A percentile compares a stretch with the other conserved stretches of the same genome.
Conservation (phyloP, 305 asterid genomes). For the Nicotiana rustica region DNA sequence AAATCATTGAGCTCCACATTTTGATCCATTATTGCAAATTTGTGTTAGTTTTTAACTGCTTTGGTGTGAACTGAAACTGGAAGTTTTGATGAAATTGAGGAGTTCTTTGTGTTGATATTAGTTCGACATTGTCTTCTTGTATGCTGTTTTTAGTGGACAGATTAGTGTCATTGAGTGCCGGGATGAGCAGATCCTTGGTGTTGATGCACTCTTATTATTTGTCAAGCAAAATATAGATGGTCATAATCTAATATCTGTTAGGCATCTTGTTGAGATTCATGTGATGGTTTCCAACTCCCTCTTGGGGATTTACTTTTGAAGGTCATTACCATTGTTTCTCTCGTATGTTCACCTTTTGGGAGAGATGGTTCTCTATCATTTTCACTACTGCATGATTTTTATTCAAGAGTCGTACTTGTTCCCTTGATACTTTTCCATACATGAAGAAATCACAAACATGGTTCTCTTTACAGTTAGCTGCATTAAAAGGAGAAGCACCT, state of each 20-base stretch:
- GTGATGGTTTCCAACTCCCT: conserved; percentile 6
- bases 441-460: conserved; percentile 30
- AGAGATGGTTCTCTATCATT: neutral
- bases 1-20: neutral
- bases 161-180: conserved; percentile 3
- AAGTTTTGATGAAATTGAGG: conserved; percentile 14
- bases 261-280: conserved; percentile 3
- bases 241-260: conserved; percentile 12
- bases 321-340: conserved; percentile 1
- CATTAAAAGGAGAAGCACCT: conserved; percentile 99
- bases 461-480: conserved; percentile 81
- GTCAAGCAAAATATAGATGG: conserved; percentile 13
- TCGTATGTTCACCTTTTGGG: conserved; percentile 26
- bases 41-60: neutral
- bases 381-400: conserved; percentile 1
- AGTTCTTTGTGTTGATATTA: conserved; percentile 13
- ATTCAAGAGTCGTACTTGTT: neutral
- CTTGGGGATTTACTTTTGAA: conserved; percentile 4
- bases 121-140: conserved; percentile 11
- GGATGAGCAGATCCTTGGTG: conserved; percentile 19
- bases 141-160: conserved; percentile 19
- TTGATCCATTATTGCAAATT: conserved; percentile 17
- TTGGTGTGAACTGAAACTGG: conserved; percentile 13
- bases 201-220: neutral
- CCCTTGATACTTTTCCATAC: conserved; percentile 11